Percentiles rank a stretch among this genome's conserved stretches.
phyloP scores from a whole-genome alignment of 1,139 yeast genomes.

The Hyphopichia fennica region DNA sequence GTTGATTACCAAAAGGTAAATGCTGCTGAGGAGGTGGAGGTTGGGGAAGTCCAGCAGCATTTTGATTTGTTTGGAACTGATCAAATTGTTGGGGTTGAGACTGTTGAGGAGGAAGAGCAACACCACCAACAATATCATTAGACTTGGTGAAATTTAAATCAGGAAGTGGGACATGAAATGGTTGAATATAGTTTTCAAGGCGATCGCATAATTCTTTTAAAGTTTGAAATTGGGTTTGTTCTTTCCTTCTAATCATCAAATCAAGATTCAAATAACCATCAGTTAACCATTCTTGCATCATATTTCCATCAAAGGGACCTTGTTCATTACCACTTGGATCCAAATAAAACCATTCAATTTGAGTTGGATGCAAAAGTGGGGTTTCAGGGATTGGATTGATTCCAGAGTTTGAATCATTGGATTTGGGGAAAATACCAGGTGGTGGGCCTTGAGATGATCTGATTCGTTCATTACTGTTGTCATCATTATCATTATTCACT shows the following conservation, averaged over 20 bases:
- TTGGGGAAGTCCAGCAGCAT: conserved; percentile 5
- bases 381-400: background rate
- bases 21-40: conserved; percentile 7
- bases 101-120: background rate
- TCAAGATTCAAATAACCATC: conserved; percentile 61
- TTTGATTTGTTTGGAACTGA: background rate
- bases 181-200: conserved; percentile 53
- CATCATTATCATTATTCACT: background rate
- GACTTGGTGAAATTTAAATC: conserved; percentile 20
- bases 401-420: background rate
- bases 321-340: conserved; percentile 73
- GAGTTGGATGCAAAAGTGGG: conserved; percentile 29
- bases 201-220: conserved; percentile 46
- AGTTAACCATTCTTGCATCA: conserved; percentile 79
- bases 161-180: conserved; percentile 59
- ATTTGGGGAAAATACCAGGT: conserved; percentile 17
- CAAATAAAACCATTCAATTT: conserved; percentile 67
- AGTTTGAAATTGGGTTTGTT: conserved; percentile 38
- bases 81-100: background rate
- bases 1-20: conserved; percentile 8
- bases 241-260: conserved; percentile 57
- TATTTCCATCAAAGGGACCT: conserved; percentile 74
- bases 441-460: conserved; percentile 12
- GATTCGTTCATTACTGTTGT: background rate
- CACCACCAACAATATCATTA: background rate